A percentile compares a stretch with the other conserved stretches of the same genome.
These are phyloP conservation scores for Leucoagaricus sp. DNA, from an alignment of 1,284 basidiomycete genomes.

Conservation along the genomic window DNA sequence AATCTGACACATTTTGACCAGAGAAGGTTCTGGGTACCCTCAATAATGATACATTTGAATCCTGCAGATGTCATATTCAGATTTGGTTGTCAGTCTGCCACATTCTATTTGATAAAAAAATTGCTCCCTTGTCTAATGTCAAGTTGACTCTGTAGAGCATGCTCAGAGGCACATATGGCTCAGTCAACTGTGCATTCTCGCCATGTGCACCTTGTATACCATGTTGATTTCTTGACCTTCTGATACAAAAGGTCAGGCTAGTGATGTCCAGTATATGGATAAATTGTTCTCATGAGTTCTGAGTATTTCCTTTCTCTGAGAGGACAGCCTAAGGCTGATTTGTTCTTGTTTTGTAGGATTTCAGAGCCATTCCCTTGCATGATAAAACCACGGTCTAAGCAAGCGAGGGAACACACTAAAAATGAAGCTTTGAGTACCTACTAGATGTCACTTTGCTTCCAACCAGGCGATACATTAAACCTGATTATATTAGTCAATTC, in stretches of 20 bases:
- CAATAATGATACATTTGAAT: constrained; percentile 5
- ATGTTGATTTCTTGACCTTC: constrained; percentile 10
- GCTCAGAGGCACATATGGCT: constrained; percentile 15
- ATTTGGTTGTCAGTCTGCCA: constrained; percentile 16
- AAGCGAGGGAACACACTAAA: not conserved
- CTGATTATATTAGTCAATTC: too few relatives aligned
- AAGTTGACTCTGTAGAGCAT: constrained; percentile 1
- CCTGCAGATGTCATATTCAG: constrained; percentile 13
- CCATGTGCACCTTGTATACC: constrained; percentile 5
- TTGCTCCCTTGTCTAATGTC: not conserved
- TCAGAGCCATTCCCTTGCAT: constrained; percentile 16
- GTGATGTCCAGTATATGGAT: not conserved
- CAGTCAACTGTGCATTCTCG: not conserved
- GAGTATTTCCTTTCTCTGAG: too few relatives aligned
- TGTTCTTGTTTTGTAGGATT: not conserved
- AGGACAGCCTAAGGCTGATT: too few relatives aligned
- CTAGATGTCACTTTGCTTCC: not conserved
- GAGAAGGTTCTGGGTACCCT: constrained; percentile 16
- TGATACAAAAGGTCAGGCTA: not conserved
- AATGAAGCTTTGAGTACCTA: not conserved
- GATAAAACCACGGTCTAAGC: constrained; percentile 16
- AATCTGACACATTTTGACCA: constrained; percentile 21
- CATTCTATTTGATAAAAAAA: not conserved
- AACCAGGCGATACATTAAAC: too few relatives aligned
- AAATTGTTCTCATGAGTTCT: constrained; percentile 11